phyloP scores from a whole-genome alignment of 768 basidiomycete genomes.

The Paxillus involutus region DNA sequence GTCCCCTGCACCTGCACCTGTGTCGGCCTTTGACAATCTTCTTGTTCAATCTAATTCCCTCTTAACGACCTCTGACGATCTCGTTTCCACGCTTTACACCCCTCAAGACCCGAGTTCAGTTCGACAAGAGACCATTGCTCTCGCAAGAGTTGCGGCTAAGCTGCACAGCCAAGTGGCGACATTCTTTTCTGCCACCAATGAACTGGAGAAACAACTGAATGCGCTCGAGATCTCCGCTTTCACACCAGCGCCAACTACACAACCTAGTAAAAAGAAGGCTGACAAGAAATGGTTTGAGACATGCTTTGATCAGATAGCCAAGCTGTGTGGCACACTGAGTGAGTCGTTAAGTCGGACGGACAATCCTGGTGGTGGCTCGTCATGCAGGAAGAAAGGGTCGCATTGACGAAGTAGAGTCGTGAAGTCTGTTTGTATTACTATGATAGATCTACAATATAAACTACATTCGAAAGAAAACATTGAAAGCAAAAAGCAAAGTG shows the following conservation, averaged over 20 bases:
- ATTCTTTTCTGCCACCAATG: conserved; percentile 23
- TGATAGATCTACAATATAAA: conserved; percentile 16
- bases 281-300: conserved; percentile 60
- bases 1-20: conserved; percentile 22
- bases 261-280: conserved; percentile 31
- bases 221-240: conserved; percentile 9
- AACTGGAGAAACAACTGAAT: conserved; percentile 25
- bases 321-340: conserved; percentile 33
- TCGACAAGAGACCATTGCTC: conserved; percentile 35
- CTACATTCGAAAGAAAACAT: not conserved
- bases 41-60: conserved; percentile 49
- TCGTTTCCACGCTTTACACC: conserved; percentile 63
- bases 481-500: not conserved
- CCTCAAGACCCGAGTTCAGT: conserved; percentile 55
- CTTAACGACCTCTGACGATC: conserved; percentile 59
- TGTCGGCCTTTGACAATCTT: conserved; percentile 49
- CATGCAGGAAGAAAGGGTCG: not conserved
- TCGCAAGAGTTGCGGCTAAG: conserved; percentile 36
- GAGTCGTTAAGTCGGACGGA: conserved; percentile 22
- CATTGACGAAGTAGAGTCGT: conserved; percentile 1
- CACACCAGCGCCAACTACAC: not conserved
- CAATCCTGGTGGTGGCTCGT: not conserved
- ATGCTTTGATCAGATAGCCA: conserved; percentile 63
- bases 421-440: not conserved
- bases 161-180: conserved; percentile 32